Conservation (phyloP, 352 stramenopile species). For the Phytophthora constricta region DNA sequence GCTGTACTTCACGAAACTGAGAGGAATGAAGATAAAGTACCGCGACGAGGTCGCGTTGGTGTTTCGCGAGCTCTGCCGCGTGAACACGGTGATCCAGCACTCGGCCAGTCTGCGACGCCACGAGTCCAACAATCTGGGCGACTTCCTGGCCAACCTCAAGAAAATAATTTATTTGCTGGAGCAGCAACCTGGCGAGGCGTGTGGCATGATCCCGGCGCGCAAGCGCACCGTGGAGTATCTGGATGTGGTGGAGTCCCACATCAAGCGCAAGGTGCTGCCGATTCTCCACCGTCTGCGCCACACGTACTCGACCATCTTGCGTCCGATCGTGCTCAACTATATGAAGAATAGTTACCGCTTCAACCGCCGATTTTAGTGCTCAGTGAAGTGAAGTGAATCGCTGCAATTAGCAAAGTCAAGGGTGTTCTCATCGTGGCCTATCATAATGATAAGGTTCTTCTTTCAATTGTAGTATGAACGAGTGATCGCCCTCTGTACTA, state of each 20-base stretch:
- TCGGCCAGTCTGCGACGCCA: constrained; percentile 74
- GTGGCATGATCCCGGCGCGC: constrained; percentile 72
- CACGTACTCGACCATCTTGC: constrained; percentile 83
- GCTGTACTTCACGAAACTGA: constrained; percentile 74
- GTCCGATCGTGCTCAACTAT: constrained; percentile 81
- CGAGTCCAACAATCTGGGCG: constrained; percentile 82
- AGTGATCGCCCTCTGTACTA: neutral
- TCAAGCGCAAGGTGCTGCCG: constrained; percentile 82
- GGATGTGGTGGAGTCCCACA: constrained; percentile 85
- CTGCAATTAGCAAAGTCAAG: neutral
- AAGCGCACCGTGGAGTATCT: constrained; percentile 83
- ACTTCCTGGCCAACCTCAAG: constrained; percentile 87
- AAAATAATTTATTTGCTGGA: constrained; percentile 92
- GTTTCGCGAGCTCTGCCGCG: constrained; percentile 78
- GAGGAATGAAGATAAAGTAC: constrained; percentile 75
- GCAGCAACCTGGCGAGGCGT: constrained; percentile 76
- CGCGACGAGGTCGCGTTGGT: constrained; percentile 84
- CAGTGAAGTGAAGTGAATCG: neutral
- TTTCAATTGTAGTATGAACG: neutral
- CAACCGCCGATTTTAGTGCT: constrained; percentile 46
- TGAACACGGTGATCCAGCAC: constrained; percentile 84
- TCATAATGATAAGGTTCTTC: neutral
- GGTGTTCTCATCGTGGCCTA: neutral
- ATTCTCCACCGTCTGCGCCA: constrained; percentile 79
- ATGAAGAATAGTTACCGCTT: constrained; percentile 72